Conservation (phyloP, 768 basidiomycete genomes). For the Termitomyces sp. region DNA sequence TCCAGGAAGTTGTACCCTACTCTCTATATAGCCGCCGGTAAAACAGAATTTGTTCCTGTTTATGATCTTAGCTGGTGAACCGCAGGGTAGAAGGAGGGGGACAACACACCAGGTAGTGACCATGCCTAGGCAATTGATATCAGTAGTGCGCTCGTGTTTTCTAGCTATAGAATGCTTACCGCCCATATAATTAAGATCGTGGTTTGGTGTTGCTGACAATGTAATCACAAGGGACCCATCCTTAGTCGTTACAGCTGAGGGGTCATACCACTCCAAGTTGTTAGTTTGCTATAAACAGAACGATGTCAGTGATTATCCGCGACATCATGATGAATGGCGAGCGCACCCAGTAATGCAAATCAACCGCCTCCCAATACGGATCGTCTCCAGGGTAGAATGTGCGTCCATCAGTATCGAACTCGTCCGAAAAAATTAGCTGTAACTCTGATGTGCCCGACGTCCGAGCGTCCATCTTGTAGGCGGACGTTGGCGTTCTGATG, state of each 20-base stretch:
- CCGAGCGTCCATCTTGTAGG: conserved; percentile 53
- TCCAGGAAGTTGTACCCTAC: conserved; percentile 62
- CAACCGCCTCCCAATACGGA: conserved; percentile 80
- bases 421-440: conserved; percentile 72
- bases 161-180: conserved; percentile 34
- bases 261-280: conserved; percentile 87
- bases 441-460: conserved; percentile 45
- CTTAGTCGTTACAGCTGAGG: conserved; percentile 69
- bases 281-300: conserved; percentile 45
- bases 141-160: conserved; percentile 20
- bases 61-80: conserved; percentile 21
- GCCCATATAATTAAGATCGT: conserved; percentile 69
- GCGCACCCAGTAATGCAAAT: conserved; percentile 73
- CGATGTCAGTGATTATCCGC: neutral
- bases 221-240: conserved; percentile 76
- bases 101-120: conserved; percentile 36
- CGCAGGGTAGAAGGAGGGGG: neutral
- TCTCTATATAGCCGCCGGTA: conserved; percentile 75
- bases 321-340: neutral
- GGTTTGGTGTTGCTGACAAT: conserved; percentile 55
- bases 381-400: conserved; percentile 82
- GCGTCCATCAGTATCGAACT: conserved; percentile 70
- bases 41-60: conserved; percentile 87
- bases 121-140: conserved; percentile 32
- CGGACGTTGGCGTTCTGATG: conserved; percentile 50